Percentiles rank a stretch among this genome's conserved stretches.
These are phyloP conservation scores for Coemansia sp. DNA, from an alignment of 192 early-diverging fungal species.

Conservation along the genomic window DNA sequence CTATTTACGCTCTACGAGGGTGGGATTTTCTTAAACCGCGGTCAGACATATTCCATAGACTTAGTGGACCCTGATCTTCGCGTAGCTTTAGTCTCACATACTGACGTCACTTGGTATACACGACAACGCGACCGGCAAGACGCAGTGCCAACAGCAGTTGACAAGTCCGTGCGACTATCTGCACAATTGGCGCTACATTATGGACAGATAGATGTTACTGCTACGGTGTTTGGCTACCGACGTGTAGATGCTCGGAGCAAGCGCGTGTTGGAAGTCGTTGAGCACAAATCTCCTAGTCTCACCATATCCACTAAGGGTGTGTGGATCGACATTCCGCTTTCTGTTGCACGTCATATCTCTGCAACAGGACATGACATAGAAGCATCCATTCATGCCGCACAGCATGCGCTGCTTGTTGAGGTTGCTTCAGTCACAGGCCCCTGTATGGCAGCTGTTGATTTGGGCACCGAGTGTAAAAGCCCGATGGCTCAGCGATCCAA, in stretches of 20 bases:
- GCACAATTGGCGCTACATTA: background rate
- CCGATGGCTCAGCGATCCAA: slow-evolving; percentile 10
- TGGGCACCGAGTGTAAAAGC: slow-evolving; percentile 31
- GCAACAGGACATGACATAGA: slow-evolving; percentile 13
- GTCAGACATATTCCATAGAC: slow-evolving; percentile 27
- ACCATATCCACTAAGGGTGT: slow-evolving; percentile 8
- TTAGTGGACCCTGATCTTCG: slow-evolving; percentile 12
- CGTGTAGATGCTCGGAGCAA: slow-evolving; percentile 30
- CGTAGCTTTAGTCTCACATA: slow-evolving; percentile 18
- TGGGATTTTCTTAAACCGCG: slow-evolving; percentile 42
- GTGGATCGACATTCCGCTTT: slow-evolving; percentile 33
- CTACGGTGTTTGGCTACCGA: slow-evolving; percentile 35
- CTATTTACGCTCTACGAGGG: slow-evolving; percentile 41
- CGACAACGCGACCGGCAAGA: background rate
- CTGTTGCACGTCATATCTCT: background rate
- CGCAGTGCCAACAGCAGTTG: slow-evolving; percentile 1
- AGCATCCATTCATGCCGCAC: slow-evolving; percentile 33
- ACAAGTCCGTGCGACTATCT: background rate
- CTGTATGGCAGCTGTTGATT: background rate
- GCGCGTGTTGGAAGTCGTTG: slow-evolving; percentile 21
- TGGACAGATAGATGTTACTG: slow-evolving; percentile 10
- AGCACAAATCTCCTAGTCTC: slow-evolving; percentile 13
- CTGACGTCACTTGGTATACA: slow-evolving; percentile 40
- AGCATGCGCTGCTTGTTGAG: slow-evolving; percentile 19
- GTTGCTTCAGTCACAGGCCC: background rate